phyloP scores from a whole-genome alignment of 139 green algal genomes.

The Chlorella sp. region DNA sequence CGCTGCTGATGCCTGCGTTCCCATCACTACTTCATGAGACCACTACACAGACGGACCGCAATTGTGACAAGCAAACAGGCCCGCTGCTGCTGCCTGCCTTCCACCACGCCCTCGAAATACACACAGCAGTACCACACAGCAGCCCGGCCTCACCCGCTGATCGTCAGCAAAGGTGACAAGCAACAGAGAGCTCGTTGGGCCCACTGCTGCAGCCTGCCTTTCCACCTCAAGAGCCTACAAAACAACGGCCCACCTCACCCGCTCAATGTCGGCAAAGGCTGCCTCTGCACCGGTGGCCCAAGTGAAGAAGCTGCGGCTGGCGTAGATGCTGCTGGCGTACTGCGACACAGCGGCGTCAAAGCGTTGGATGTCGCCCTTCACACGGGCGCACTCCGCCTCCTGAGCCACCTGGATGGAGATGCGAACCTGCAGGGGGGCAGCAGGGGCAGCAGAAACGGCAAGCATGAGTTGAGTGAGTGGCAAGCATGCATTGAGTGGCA shows the following conservation, averaged over 20 bases:
- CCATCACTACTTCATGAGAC: too few species aligned
- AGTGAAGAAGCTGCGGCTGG: slow-evolving; percentile 67
- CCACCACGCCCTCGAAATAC: too few species aligned
- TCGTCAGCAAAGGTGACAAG: too few species aligned
- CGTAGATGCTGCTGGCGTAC: slow-evolving; percentile 55
- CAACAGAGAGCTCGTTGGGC: neutral
- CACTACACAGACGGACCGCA: too few species aligned
- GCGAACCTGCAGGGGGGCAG: neutral
- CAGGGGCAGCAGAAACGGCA: neutral
- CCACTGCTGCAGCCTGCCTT: neutral
- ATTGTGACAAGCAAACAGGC: too few species aligned
- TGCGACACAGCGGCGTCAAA: slow-evolving; percentile 40
- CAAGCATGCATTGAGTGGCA: too few species aligned
- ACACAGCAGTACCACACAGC: too few species aligned
- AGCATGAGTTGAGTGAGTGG: neutral
- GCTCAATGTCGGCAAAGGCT: slow-evolving; percentile 76
- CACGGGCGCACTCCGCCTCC: slow-evolving; percentile 12
- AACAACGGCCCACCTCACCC: neutral
- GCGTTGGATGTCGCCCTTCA: slow-evolving; percentile 29
- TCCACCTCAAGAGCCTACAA: too few species aligned
- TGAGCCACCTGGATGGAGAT: neutral
- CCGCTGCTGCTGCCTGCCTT: too few species aligned
- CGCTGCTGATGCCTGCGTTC: too few species aligned
- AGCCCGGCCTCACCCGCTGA: too few species aligned
- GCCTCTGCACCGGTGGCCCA: slow-evolving; percentile 66